Percentiles rank a stretch among this genome's conserved stretches.
Conservation (phyloP, 768 basidiomycete species). For the Tylopilus plumbeoviolaceoides region DNA sequence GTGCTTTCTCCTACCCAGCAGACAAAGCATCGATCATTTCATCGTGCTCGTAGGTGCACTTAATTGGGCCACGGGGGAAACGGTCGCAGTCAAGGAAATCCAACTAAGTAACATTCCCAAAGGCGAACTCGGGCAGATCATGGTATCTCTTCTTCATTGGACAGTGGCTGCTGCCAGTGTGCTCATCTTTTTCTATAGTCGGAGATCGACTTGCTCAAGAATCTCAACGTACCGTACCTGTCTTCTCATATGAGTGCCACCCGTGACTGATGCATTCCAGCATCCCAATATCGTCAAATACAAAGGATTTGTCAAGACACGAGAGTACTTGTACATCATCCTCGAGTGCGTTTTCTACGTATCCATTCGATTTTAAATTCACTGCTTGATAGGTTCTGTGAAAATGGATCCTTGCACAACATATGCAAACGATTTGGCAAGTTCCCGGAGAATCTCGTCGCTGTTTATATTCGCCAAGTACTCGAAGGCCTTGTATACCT, state of each 20-base stretch:
- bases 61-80: constrained; percentile 96
- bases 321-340: constrained; percentile 93
- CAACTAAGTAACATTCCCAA: constrained; percentile 91
- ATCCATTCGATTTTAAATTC: constrained; percentile 2
- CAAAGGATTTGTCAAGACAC: constrained; percentile 95
- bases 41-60: constrained; percentile 63
- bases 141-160: constrained; percentile 49
- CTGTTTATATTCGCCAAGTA: constrained; percentile 95
- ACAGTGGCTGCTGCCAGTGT: not conserved
- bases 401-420: constrained; percentile 94
- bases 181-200: constrained; percentile 47
- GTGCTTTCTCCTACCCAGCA: constrained; percentile 30
- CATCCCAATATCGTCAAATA: constrained; percentile 99
- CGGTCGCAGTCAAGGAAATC: constrained; percentile 98
- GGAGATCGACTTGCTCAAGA: constrained; percentile 97
- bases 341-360: constrained; percentile 61
- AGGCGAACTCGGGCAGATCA: constrained; percentile 92
- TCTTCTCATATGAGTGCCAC: not conserved
- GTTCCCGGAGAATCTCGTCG: constrained; percentile 95
- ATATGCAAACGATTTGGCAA: constrained; percentile 98
- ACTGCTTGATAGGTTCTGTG: constrained; percentile 66
- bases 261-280: constrained; percentile 38
- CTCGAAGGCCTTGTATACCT: constrained; percentile 94
- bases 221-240: constrained; percentile 68
- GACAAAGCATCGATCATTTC: constrained; percentile 75